Evolutionary conservation across 1,284 basidiomycete species (phyloP).

Genomic region (Moniliophthora roreri): DNA sequence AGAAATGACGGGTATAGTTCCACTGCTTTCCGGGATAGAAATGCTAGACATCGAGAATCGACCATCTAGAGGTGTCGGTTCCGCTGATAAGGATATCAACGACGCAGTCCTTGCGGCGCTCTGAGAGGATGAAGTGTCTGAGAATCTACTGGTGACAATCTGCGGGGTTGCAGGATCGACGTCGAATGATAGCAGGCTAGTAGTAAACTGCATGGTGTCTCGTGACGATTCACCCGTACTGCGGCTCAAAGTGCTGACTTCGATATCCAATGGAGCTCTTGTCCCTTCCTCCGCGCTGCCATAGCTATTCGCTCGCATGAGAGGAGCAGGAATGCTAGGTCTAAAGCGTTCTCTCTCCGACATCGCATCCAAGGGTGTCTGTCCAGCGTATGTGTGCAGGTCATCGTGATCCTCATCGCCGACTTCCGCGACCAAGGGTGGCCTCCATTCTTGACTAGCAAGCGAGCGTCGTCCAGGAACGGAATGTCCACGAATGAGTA

Average conservation of each 20-base stretch:
- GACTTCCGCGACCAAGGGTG: slow-evolving; percentile 3
- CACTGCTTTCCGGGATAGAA: not conserved
- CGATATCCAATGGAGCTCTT: not conserved
- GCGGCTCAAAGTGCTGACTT: too few species aligned
- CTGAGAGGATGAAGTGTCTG: not conserved
- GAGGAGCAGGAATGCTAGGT: not conserved
- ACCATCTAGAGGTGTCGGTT: not conserved
- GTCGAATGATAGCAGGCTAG: slow-evolving; percentile 2
- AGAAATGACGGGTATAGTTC: not conserved
- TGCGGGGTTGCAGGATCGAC: not conserved
- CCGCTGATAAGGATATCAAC: slow-evolving; percentile 1
- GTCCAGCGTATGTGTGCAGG: not conserved
- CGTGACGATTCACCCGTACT: not conserved
- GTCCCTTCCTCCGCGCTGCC: not conserved
- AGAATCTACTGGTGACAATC: not conserved
- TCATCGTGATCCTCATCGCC: slow-evolving; percentile 8
- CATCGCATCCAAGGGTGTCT: not conserved
- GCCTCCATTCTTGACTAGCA: slow-evolving; percentile 4
- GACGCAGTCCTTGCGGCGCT: not conserved
- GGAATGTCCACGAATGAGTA: slow-evolving; percentile 10
- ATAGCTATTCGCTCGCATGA: not conserved
- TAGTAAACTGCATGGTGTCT: not conserved
- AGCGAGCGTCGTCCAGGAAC: not conserved
- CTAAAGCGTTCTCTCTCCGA: not conserved
- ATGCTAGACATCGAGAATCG: not conserved